Evolutionary conservation across 73 alveolate genomes (phyloP).

Genomic region (Uronychia setigera): DNA sequence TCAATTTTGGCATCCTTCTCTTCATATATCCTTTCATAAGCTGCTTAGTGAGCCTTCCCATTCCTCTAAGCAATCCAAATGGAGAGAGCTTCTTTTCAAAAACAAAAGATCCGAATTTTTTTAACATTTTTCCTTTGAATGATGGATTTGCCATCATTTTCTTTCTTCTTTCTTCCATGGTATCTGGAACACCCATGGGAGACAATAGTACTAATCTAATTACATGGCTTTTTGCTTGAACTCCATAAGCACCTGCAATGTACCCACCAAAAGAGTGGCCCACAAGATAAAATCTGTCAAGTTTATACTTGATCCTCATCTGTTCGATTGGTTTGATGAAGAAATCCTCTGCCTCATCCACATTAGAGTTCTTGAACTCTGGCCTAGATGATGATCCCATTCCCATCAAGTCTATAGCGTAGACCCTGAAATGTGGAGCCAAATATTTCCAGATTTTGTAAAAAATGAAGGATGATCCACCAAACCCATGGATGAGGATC

Average conservation of each 20-base stretch:
- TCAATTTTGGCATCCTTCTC: background rate
- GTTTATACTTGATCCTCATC: slow-evolving; percentile 3
- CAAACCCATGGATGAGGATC: slow-evolving; percentile 55
- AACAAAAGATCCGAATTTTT: background rate
- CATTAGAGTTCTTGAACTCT: background rate
- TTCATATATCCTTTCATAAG: slow-evolving; percentile 20
- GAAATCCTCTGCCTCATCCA: slow-evolving; percentile 19
- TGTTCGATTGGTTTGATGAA: slow-evolving; percentile 24
- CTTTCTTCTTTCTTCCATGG: slow-evolving; percentile 7
- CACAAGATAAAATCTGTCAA: slow-evolving; percentile 22
- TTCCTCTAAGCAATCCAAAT: background rate
- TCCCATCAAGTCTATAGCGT: slow-evolving; percentile 31
- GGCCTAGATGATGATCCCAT: slow-evolving; percentile 60
- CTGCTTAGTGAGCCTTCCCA: background rate
- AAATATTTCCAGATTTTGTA: slow-evolving; percentile 34
- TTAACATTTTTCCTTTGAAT: background rate
- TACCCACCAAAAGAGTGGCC: slow-evolving; percentile 71
- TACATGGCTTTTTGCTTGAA: slow-evolving; percentile 5
- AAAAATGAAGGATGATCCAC: slow-evolving; percentile 29
- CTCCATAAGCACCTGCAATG: slow-evolving; percentile 37
- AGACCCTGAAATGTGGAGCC: background rate
- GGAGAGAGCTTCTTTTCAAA: background rate
- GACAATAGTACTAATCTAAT: slow-evolving; percentile 29
- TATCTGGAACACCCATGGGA: slow-evolving; percentile 40
- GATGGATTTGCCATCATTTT: background rate